Base-by-base conservation (phyloP, 1,284 basidiomycete genomes). In the Tetrapyrgos nigripes region DNA sequence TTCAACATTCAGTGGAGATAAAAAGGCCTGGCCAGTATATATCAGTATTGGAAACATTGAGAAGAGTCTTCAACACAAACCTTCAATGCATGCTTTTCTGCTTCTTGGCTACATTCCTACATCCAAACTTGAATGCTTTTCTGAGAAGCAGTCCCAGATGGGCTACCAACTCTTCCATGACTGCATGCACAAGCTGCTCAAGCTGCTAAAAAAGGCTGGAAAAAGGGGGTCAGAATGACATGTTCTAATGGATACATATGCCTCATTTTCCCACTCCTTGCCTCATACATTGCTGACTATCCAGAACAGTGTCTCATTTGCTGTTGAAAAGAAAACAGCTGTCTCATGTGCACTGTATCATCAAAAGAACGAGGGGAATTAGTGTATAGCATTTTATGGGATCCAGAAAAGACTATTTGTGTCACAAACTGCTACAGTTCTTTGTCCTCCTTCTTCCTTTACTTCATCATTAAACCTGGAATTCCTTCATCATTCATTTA, bases 61-160 rank as follows among this genome's bases (percentile, higher is more conserved):
- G 0, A 78, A 77, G 53, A 63, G 59, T 0, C 59, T 67, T 0
- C 66, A 73, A 1, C 64, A 68, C 10, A 65, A 74, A 53, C 68
- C 72, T 0, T 69, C 68, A 1, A 23, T 48, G 2, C 69, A 64
- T 9, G 72, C 70, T 2, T 69, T 61, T 6, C 55, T 80, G 1
- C 67, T 82, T 0, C 48, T 82, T 4, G 79, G 73, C 0, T 82
- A 81, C 62, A 59, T 81, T 13, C 76, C 79, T 3, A 72, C 75
- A 0, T 50, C 66, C 0, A 79, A 80, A 55, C 69, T 82, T 0
- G 70, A 76, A 3, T 74, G 73, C 59, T 77, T 75, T 59, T 62
- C 67, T 0, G 55, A 71, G 24, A 55, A 63, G 1, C 59, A 67
- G 0, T 68, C 67, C 0, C 29, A 69, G 8, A 28, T 31, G 9